phyloP scores from a whole-genome alignment of 257 asterid species.

The Fraxinus quadrangulata region DNA sequence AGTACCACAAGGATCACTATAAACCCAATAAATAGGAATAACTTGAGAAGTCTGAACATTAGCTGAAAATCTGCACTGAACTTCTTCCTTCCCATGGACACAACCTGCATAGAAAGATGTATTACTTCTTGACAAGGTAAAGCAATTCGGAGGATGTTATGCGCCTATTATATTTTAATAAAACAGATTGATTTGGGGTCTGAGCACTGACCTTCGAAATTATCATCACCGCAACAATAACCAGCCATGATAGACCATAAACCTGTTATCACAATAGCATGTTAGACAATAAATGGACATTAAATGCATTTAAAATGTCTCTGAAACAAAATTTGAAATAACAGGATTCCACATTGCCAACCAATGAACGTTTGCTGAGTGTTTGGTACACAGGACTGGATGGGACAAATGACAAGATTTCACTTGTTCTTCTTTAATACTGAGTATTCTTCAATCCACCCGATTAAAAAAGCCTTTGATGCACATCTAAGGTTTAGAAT shows the following conservation, averaged over 20 bases:
- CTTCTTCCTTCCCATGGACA: constrained; percentile 85
- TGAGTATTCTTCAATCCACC: not conserved
- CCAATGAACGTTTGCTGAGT: not conserved
- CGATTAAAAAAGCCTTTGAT: not conserved
- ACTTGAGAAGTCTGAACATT: constrained; percentile 84
- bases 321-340: not conserved
- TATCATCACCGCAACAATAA: constrained; percentile 72
- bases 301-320: not conserved
- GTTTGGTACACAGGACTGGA: not conserved
- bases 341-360: not conserved
- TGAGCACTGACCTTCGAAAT: constrained; percentile 60
- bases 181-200: not conserved
- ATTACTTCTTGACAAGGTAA: no score
- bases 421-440: not conserved
- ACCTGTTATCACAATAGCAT: constrained; percentile 49
- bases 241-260: constrained; percentile 87
- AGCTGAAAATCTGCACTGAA: constrained; percentile 95
- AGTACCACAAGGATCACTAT: constrained; percentile 49
- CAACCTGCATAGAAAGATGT: constrained; percentile 50
- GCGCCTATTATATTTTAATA: not conserved
- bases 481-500: not conserved
- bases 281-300: constrained; percentile 7
- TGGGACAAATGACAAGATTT: not conserved
- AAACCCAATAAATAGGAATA: constrained; percentile 63
- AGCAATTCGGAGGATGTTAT: no score